phyloP scores from a whole-genome alignment of 306 rosid species.

The Sesbania bispinosa region DNA sequence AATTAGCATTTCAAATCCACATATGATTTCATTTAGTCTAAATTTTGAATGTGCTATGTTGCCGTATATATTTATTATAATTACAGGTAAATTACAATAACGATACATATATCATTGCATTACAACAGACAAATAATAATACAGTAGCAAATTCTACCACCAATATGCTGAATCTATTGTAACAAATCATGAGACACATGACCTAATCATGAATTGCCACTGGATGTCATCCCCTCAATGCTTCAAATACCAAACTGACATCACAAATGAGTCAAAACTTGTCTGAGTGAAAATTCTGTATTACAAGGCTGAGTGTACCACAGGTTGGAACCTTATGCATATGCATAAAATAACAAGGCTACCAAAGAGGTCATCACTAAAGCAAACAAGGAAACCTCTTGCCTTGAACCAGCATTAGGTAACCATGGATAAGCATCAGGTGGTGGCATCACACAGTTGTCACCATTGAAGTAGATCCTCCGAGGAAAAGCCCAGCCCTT shows the following conservation, averaged over 20 bases:
- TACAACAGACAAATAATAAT: slow-evolving; percentile 20
- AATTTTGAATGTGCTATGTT: slow-evolving; percentile 13
- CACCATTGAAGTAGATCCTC: slow-evolving; percentile 80
- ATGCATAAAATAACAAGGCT: slow-evolving; percentile 33
- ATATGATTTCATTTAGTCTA: neutral
- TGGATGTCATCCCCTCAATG: slow-evolving; percentile 11
- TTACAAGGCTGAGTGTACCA: slow-evolving; percentile 3
- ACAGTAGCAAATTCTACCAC: slow-evolving; percentile 31
- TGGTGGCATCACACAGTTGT: slow-evolving; percentile 88
- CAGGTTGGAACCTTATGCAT: slow-evolving; percentile 19
- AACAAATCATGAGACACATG: slow-evolving; percentile 11
- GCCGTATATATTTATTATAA: slow-evolving; percentile 23
- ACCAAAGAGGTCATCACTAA: slow-evolving; percentile 39
- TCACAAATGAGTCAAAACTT: slow-evolving; percentile 27
- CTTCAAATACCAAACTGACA: slow-evolving; percentile 22
- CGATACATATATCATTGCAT: slow-evolving; percentile 16
- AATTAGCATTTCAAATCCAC: slow-evolving; percentile 25
- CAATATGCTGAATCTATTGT: neutral
- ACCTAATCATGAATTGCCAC: slow-evolving; percentile 8
- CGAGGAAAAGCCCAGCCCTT: slow-evolving; percentile 96
- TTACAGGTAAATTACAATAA: slow-evolving; percentile 18
- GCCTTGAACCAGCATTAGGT: slow-evolving; percentile 58
- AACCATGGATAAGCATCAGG: slow-evolving; percentile 78
- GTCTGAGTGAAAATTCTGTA: slow-evolving; percentile 12
- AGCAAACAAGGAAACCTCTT: slow-evolving; percentile 35